phyloP scores from a whole-genome alignment of 83 land plant genomes.

The Picea abies region DNA sequence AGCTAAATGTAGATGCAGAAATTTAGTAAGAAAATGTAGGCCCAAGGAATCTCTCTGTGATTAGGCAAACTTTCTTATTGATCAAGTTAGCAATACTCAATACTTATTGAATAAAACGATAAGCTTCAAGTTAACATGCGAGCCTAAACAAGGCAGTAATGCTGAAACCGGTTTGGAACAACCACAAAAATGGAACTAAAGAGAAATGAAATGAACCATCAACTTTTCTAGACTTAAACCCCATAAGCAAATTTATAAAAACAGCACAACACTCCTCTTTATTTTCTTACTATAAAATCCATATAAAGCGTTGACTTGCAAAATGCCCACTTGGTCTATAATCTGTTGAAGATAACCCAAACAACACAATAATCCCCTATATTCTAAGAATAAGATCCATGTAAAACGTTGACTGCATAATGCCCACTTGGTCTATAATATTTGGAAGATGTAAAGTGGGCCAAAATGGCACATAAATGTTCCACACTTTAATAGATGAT shows the following conservation, averaged over 20 bases:
- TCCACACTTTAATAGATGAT: neutral
- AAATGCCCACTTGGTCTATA: too few species aligned
- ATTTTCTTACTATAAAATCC: neutral
- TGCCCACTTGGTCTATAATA: neutral
- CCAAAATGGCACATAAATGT: neutral
- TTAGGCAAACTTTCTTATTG: too few species aligned
- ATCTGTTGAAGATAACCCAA: neutral
- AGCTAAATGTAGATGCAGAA: too few species aligned
- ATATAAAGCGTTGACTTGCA: neutral
- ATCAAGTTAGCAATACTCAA: too few species aligned
- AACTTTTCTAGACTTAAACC: neutral
- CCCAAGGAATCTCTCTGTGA: too few species aligned
- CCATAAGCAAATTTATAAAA: neutral
- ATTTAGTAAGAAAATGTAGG: too few species aligned
- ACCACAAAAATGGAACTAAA: too few species aligned
- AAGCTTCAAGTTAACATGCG: too few species aligned
- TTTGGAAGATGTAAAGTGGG: neutral
- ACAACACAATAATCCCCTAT: neutral
- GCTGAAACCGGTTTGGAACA: too few species aligned
- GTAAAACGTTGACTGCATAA: neutral
- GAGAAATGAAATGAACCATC: too few species aligned
- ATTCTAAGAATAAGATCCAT: neutral
- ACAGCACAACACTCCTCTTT: neutral
- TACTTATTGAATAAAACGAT: too few species aligned
- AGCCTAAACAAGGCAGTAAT: too few species aligned